Conservation (phyloP, 768 basidiomycete species). For the Podaxis pistillaris region DNA sequence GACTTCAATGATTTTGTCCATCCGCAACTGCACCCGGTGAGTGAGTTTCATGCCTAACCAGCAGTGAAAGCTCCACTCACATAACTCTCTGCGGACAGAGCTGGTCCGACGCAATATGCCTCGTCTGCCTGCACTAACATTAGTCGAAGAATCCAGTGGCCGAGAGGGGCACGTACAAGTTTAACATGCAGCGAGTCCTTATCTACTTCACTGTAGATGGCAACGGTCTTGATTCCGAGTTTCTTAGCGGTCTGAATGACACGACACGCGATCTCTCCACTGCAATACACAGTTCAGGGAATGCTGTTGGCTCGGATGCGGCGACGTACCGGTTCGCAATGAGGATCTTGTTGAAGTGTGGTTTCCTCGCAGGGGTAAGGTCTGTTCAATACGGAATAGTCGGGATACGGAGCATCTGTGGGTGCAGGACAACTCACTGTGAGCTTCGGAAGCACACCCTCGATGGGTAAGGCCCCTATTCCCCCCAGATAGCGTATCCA, state of each 20-base stretch:
- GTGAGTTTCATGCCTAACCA: not conserved
- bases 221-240: slow-evolving; percentile 88
- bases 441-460: slow-evolving; percentile 28
- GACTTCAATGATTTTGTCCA: slow-evolving; percentile 86
- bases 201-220: slow-evolving; percentile 90
- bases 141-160: not conserved
- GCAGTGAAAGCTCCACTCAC: slow-evolving; percentile 43
- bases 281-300: slow-evolving; percentile 26
- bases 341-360: slow-evolving; percentile 88
- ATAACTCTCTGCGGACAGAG: slow-evolving; percentile 85
- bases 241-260: slow-evolving; percentile 89
- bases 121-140: slow-evolving; percentile 61
- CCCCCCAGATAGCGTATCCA: not conserved
- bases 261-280: slow-evolving; percentile 95
- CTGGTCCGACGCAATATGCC: slow-evolving; percentile 92
- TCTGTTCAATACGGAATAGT: not conserved
- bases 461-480: slow-evolving; percentile 4
- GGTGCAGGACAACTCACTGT: slow-evolving; percentile 21
- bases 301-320: not conserved
- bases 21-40: slow-evolving; percentile 54
- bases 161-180: slow-evolving; percentile 46
- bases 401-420: not conserved
- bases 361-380: slow-evolving; percentile 20
- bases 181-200: slow-evolving; percentile 77
- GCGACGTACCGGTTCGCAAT: slow-evolving; percentile 77